Evolutionary conservation across 108 stramenopile genomes (phyloP).

Genomic region (Fragilariopsis cylindrus): DNA sequence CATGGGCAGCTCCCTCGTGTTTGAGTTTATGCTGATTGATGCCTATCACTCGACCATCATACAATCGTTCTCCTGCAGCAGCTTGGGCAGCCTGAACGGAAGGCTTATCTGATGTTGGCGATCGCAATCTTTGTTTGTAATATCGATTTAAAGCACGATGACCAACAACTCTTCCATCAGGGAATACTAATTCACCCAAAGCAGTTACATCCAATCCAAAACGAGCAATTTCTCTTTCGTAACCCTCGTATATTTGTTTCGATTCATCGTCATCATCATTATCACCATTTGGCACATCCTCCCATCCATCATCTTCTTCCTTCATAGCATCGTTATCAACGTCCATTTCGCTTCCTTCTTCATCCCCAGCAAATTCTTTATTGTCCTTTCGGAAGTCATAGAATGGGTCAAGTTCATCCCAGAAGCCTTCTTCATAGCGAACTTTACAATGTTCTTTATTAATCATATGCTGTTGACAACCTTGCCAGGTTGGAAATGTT

Average conservation of each 20-base stretch:
- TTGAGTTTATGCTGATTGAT: constrained; percentile 23
- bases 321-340: constrained; percentile 43
- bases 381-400: constrained; percentile 90
- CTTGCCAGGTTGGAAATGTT: constrained; percentile 66
- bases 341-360: constrained; percentile 28
- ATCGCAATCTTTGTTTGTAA: constrained; percentile 78
- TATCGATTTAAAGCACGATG: constrained; percentile 80
- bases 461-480: constrained; percentile 85
- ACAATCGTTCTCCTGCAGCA: constrained; percentile 80
- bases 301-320: constrained; percentile 60
- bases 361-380: constrained; percentile 45
- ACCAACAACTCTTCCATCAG: constrained; percentile 86
- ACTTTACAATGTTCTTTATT: constrained; percentile 88
- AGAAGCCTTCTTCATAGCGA: constrained; percentile 87
- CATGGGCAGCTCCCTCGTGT: constrained; percentile 14
- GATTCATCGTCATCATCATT: constrained; percentile 60
- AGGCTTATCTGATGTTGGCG: constrained; percentile 38
- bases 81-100: constrained; percentile 69
- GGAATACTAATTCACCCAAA: constrained; percentile 84
- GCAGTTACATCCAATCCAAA: constrained; percentile 89
- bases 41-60: constrained; percentile 67
- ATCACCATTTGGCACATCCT: constrained; percentile 55
- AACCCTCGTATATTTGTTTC: constrained; percentile 66
- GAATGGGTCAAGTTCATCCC: constrained; percentile 95
- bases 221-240: constrained; percentile 71